Base-by-base conservation (phyloP, 1,139 yeast species). In the Suhomyces coccinellae region DNA sequence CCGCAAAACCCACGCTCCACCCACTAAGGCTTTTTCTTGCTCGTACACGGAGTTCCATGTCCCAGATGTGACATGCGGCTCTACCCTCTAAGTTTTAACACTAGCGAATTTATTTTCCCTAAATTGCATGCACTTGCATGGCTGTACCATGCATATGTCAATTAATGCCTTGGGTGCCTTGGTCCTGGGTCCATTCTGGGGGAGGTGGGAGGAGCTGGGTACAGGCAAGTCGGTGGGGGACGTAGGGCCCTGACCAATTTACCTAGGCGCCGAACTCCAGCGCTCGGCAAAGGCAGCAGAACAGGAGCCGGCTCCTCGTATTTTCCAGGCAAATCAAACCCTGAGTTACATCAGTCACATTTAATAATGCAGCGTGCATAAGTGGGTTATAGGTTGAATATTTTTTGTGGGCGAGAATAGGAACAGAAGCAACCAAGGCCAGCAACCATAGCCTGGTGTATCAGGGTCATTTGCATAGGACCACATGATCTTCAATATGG, bases 71-170 rank as follows among this genome's bases (percentile, higher is more conserved):
- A 14, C 24, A 15, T 27, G 36, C 36, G 26, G 36, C 29, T 27
- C 26, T 34, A 26, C 14, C 13, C 17, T 13, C 14, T 34, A 34
- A 11, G 22, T 22, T 24, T 13, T 27, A 16, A 24, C 36, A 22
- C 14, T 34, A 34, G 36, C 36, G 36, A 34, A 22, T 34, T 34
- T 26, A 34, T 34, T 34, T 24, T 34, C 29, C 15, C 17, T 34
- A 12, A 12, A 10, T 26, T 26, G 29, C 29, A 26, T 26, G 29
- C 29, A 12, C 36, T 6, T 10, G n/a, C 20, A 22, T 22, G 36
- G 36, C 36, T 34, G 24, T 20, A 34, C 26, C 36, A 34, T 34
- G 36, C 36, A 34, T 34, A 34, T 34, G 36, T 34, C 36, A 34
- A 34, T 34, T 22, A 8, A 34, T 22, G 15, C 29, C 29, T 16